A percentile compares a stretch with the other conserved stretches of the same genome.
Conservation (phyloP, 1,284 basidiomycete species). For the Microbotryomycetes sp. region DNA sequence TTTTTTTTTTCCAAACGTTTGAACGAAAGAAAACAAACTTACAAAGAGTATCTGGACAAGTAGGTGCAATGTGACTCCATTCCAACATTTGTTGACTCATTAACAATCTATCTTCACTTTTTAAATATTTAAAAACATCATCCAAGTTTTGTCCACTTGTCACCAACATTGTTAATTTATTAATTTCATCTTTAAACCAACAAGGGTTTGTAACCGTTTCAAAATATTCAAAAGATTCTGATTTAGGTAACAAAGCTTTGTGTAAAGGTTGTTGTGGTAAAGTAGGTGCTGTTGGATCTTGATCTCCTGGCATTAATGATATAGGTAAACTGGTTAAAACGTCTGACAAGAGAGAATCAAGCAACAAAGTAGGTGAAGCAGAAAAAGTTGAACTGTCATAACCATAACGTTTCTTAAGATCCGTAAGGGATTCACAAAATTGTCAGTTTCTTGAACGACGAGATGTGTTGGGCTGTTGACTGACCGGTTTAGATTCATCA, state of each 20-base stretch:
- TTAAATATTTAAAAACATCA: slow-evolving; percentile 89
- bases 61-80: slow-evolving; percentile 96
- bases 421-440: not conserved
- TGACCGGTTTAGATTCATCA: slow-evolving; percentile 42
- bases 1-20: too few relatives aligned
- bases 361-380: slow-evolving; percentile 62
- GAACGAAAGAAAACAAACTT: too few relatives aligned
- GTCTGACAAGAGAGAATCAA: slow-evolving; percentile 67
- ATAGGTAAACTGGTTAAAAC: slow-evolving; percentile 65
- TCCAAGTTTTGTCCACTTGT: slow-evolving; percentile 88
- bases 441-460: not conserved
- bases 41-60: slow-evolving; percentile 93
- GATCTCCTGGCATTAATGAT: slow-evolving; percentile 75
- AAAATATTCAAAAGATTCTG: slow-evolving; percentile 59
- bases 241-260: slow-evolving; percentile 75
- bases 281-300: slow-evolving; percentile 79
- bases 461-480: not conserved
- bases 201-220: slow-evolving; percentile 81
- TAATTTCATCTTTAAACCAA: slow-evolving; percentile 58
- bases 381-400: slow-evolving; percentile 60
- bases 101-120: slow-evolving; percentile 52
- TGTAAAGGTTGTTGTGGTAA: slow-evolving; percentile 93
- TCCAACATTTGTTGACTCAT: slow-evolving; percentile 73
- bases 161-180: slow-evolving; percentile 59
- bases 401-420: slow-evolving; percentile 50